Conservation (phyloP, 306 rosid species). For the Lathyrus sativus region DNA sequence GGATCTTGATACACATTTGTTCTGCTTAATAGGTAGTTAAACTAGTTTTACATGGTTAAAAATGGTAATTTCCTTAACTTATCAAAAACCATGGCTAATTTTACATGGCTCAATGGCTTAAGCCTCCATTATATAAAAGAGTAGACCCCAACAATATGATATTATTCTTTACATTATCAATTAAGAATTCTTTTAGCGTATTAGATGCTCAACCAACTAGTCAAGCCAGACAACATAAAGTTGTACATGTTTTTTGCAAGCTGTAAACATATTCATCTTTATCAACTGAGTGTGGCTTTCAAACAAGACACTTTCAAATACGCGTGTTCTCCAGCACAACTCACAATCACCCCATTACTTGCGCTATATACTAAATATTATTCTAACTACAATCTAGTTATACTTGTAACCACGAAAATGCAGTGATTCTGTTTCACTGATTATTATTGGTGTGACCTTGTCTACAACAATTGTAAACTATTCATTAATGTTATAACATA, state of each 20-base stretch:
- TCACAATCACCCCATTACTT: slow-evolving; percentile 30
- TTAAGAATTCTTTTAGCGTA: slow-evolving; percentile 11
- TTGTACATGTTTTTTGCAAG: slow-evolving; percentile 39
- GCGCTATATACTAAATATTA: slow-evolving; percentile 21
- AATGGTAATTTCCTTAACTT: background rate
- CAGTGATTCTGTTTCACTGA: background rate
- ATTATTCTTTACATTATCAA: slow-evolving; percentile 7
- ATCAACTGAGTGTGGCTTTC: slow-evolving; percentile 29
- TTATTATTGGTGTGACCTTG: slow-evolving; percentile 25
- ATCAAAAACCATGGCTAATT: slow-evolving; percentile 3
- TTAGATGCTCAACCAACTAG: slow-evolving; percentile 41
- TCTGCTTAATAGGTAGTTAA: no score
- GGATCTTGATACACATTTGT: no score
- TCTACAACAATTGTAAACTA: slow-evolving; percentile 28
- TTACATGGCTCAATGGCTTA: background rate
- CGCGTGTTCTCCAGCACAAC: slow-evolving; percentile 37
- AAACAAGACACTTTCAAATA: slow-evolving; percentile 31
- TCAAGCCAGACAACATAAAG: slow-evolving; percentile 27
- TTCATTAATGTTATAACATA: slow-evolving; percentile 35
- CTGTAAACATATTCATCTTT: slow-evolving; percentile 35
- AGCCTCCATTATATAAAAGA: background rate
- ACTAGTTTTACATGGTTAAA: no score
- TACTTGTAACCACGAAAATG: slow-evolving; percentile 11
- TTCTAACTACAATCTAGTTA: slow-evolving; percentile 10
- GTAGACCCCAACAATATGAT: slow-evolving; percentile 17